Percentiles rank a stretch among this genome's conserved stretches.
Conservation (phyloP, 208 protist species). For the Acanthamoeba lugdunensis region DNA sequence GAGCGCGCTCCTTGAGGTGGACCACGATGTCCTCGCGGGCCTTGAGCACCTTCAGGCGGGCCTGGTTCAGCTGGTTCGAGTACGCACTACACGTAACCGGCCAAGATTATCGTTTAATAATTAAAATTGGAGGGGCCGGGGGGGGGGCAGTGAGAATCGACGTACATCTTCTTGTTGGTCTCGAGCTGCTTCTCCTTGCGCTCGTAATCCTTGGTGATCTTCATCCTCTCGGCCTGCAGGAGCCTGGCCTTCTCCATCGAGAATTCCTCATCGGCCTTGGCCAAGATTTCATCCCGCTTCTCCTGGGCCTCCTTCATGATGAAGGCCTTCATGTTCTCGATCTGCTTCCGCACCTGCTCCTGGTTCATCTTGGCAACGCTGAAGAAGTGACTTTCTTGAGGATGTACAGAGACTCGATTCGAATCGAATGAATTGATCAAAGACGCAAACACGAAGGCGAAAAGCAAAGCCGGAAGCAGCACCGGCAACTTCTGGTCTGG, state of each 20-base stretch:
- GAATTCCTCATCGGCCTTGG: slow-evolving; percentile 91
- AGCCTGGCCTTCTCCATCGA: slow-evolving; percentile 89
- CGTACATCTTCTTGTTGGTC: slow-evolving; percentile 88
- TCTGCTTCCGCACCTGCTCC: slow-evolving; percentile 84
- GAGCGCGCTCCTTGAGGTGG: slow-evolving; percentile 77
- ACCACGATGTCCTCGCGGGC: slow-evolving; percentile 84
- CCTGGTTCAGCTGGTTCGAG: slow-evolving; percentile 87
- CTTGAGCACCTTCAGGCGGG: slow-evolving; percentile 87
- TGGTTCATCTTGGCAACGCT: slow-evolving; percentile 48
- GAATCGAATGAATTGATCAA: neutral
- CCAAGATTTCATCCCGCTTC: slow-evolving; percentile 87
- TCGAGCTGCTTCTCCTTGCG: slow-evolving; percentile 90
- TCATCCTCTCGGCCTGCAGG: slow-evolving; percentile 88
- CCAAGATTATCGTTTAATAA: neutral
- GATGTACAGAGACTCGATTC: neutral
- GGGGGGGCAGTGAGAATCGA: slow-evolving; percentile 29
- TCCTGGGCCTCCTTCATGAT: slow-evolving; percentile 90
- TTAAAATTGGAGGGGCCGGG: neutral
- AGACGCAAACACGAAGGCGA: neutral
- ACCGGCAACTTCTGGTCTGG: neutral
- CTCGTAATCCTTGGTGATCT: slow-evolving; percentile 88
- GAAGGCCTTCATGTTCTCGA: slow-evolving; percentile 89
- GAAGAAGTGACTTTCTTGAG: no score
- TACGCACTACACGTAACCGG: slow-evolving; percentile 76
- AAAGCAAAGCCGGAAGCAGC: neutral